phyloP scores from a whole-genome alignment of 1,284 basidiomycete species.

The Fereydounia khargensis region DNA sequence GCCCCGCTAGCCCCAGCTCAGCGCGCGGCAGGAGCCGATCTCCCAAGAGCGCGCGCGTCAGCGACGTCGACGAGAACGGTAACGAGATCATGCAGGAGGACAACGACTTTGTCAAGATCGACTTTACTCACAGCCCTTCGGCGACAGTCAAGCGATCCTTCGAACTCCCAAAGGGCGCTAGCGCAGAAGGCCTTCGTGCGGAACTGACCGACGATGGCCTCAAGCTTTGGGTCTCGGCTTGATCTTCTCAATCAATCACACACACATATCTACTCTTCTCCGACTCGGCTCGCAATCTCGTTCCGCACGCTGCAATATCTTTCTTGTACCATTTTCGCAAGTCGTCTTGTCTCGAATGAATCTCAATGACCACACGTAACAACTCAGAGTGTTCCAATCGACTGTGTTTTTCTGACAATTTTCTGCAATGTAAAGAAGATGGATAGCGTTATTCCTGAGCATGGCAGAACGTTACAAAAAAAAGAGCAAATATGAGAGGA shows the following conservation, averaged over 20 bases:
- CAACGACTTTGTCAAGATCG: background rate
- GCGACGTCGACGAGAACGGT: constrained; percentile 36
- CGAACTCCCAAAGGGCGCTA: constrained; percentile 18
- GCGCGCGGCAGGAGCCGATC: constrained; percentile 26
- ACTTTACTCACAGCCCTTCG: background rate
- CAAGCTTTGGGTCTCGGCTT: constrained; percentile 9
- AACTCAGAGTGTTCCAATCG: too few relatives aligned
- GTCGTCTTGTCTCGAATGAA: too few relatives aligned
- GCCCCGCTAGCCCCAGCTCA: constrained; percentile 15
- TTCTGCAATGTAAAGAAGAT: too few relatives aligned
- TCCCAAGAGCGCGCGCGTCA: constrained; percentile 33
- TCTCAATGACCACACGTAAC: too few relatives aligned
- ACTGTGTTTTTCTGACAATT: too few relatives aligned
- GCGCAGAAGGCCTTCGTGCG: constrained; percentile 21
- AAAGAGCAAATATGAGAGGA: too few relatives aligned
- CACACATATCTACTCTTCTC: background rate
- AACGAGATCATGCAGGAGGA: constrained; percentile 20
- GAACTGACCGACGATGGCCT: constrained; percentile 27
- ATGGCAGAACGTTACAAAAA: too few relatives aligned
- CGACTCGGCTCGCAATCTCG: background rate
- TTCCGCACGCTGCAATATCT: background rate
- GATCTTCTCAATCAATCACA: background rate
- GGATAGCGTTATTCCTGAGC: too few relatives aligned
- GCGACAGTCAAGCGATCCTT: constrained; percentile 16
- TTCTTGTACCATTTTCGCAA: too few relatives aligned